Base-by-base conservation (phyloP, 495 filamentous ascomycete genomes). In the Penicillium tannophilum region DNA sequence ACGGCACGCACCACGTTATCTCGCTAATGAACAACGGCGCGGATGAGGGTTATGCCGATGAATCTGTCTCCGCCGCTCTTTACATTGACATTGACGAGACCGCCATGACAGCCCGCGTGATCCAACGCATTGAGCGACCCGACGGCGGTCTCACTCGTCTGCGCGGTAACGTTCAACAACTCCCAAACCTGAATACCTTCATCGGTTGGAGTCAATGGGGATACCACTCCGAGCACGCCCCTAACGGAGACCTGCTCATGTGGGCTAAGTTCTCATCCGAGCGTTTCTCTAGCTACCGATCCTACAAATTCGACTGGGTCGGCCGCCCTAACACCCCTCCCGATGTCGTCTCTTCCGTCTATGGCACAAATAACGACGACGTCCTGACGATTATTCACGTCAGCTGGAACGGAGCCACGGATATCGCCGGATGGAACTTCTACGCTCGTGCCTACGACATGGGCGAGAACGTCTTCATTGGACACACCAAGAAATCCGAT, bases 81-180 rank as follows among this genome's bases (percentile, higher is more conserved):
- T 76, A 83, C 42, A 63, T 86, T 31, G 63, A 72, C 44, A 64
- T 86, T 24, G 77, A 87, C 56, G 54, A 52, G 7, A 73, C 72
- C 20, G 67, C 75, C 57, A 74, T 65, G 69, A 81, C 72, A 2
- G 82, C 83, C 2, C 74, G 59, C 24, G 58, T 72, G 33, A 60
- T 72, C 30, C 56, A 63, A 3, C 72, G 72, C 48, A 79, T 72
- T 53, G 62, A 61, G 11, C 72, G 76, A 63, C 82, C 75, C 65
- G 66, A 72, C 53, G 50, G 73, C 65, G 28, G 61, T 72, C 46
- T 78, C 10, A 77, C 79, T 8, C 76, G 77, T 30, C 80, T 79
- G 6, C 83, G 84, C 55, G 85, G 84, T 12, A 84, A 79, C 52
- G 73, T 79, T 12, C 85, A 86, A 59, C 57, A 76, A 3, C 73